Conservation (phyloP, 768 basidiomycete genomes). For the Psilocybe sp. region DNA sequence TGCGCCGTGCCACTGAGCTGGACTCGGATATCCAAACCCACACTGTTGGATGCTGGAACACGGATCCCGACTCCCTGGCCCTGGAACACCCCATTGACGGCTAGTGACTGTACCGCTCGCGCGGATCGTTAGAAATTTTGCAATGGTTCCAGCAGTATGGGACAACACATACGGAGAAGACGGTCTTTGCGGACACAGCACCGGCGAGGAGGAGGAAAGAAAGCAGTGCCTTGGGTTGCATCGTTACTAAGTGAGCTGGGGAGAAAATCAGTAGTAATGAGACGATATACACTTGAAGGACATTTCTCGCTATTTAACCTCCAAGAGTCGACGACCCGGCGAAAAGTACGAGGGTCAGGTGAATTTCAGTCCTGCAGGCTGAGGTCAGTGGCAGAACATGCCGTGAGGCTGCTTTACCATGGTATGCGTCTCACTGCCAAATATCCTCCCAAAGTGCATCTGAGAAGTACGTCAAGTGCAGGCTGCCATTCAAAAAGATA, state of each 20-base stretch:
- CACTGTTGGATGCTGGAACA: conserved; percentile 35
- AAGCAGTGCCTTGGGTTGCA: conserved; percentile 8
- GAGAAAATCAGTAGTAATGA: neutral
- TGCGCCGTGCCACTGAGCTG: neutral
- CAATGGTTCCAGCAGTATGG: neutral
- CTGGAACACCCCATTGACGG: conserved; percentile 46
- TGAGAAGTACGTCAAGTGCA: too few species aligned
- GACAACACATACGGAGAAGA: conserved; percentile 38
- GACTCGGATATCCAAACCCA: conserved; percentile 12
- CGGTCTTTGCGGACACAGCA: conserved; percentile 34
- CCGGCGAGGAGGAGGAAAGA: conserved; percentile 11
- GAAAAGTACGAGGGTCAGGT: too few species aligned
- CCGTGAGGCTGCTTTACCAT: too few species aligned
- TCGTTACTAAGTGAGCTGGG: neutral
- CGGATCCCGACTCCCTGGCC: conserved; percentile 43
- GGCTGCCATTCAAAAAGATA: too few species aligned
- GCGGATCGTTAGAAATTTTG: neutral
- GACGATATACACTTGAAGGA: neutral
- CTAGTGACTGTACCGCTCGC: conserved; percentile 27
- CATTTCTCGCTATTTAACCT: too few species aligned
- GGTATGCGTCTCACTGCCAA: too few species aligned
- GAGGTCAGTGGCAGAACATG: too few species aligned
- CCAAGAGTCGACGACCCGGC: too few species aligned
- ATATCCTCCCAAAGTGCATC: too few species aligned
- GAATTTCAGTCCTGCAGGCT: too few species aligned